These are phyloP conservation scores for Dalbergia cultrata DNA, from an alignment of 306 rosid species.

Conservation along the genomic window DNA sequence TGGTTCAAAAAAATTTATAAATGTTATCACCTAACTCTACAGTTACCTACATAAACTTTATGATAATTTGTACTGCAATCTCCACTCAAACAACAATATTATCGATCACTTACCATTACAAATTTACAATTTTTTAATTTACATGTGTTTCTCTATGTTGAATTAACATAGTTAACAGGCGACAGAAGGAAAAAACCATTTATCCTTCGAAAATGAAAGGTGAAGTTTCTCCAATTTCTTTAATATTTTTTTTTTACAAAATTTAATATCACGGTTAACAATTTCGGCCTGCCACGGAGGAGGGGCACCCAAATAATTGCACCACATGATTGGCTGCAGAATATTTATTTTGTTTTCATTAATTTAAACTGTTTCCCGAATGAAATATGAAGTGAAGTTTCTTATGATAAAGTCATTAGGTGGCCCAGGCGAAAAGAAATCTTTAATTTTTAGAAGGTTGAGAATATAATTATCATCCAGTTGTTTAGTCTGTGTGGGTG, in stretches of 20 bases:
- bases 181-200: no score
- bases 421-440: constrained; percentile 47
- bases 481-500: constrained; percentile 60
- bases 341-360: constrained; percentile 42
- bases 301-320: constrained; percentile 37
- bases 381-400: constrained; percentile 43
- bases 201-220: neutral
- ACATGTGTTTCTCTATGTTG: no score
- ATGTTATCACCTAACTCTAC: no score
- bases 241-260: neutral
- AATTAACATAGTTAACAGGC: no score
- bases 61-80: no score
- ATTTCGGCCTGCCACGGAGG: neutral
- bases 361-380: constrained; percentile 43
- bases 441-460: constrained; percentile 53
- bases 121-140: no score
- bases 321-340: constrained; percentile 44
- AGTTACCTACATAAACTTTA: no score
- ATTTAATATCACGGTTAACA: neutral
- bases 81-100: no score
- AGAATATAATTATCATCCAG: constrained; percentile 60
- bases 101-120: no score
- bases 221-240: neutral
- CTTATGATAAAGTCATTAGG: constrained; percentile 44
- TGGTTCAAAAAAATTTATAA: no score